Base-by-base conservation (phyloP, 164 flowering plant genomes). In the Aristolochia contorta region DNA sequence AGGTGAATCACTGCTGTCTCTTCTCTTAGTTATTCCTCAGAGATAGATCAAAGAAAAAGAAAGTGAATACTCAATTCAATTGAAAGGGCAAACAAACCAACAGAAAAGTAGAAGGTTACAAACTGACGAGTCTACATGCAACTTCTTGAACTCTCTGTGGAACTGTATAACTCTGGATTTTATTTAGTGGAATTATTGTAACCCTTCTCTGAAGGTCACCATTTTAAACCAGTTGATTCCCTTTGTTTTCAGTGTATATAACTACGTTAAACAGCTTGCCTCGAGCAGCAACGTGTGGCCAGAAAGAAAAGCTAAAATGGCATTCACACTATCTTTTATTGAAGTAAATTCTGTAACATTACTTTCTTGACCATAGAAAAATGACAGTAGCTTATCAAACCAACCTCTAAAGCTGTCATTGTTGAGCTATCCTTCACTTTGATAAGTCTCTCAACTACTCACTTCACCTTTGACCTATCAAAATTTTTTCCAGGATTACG, bases 181-280 rank as follows among this genome's bases (percentile, higher is more conserved):
- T 94, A 76, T 83, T 94, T 61, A 94, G 64, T 56, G 97, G 99
- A 59, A 94, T 88, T 63, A 91, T 85, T 51, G 97, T 94, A 16
- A 94, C 95, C 76, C 99, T 82, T 75, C 88, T 87, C 58, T 72
- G 77, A 41, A 94, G 96, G 43, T 79, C 80, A 22, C 97, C 97
- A 61, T 79, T 85, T 75, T 89, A 78, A 60, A 94, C 84, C 57
- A 91, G 83, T 63, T 81, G 88, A 58, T 89, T 91, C 60, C 96
- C 97, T 7, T 97, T 94, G 60, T 58, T 74, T 77, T 94, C 99
- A 54, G 89, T 80, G 80, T 94, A 97, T 30, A 91, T 96, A 65
- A 94, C 89, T 71, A 94, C 91, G 71, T 94, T 89, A 75, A 61
- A 94, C 66, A 94, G 65, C 76, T 86, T 89, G 60, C 99, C 96